phyloP scores from a whole-genome alignment of 2,329 filamentous ascomycete species.

The Chaetomium olivaceum region DNA sequence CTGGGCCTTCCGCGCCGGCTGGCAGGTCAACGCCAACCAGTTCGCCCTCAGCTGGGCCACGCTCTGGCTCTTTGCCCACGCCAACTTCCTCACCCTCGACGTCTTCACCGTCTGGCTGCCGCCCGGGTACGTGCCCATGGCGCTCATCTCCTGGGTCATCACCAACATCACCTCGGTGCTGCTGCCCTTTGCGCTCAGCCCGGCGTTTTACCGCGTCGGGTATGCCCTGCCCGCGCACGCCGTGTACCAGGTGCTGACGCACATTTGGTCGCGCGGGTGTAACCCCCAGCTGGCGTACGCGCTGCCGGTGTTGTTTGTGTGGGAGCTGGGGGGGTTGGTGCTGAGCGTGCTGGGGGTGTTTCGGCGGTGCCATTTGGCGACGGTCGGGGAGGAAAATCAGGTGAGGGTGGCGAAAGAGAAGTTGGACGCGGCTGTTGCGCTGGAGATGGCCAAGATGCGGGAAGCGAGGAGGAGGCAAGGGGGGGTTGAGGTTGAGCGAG shows the following conservation, averaged over 20 bases:
- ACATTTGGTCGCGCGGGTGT: slow-evolving; percentile 48
- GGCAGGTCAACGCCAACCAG: slow-evolving; percentile 43
- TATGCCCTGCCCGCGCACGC: slow-evolving; percentile 45
- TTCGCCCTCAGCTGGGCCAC: slow-evolving; percentile 47
- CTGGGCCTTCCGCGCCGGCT: slow-evolving; percentile 46
- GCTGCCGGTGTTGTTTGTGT: slow-evolving; percentile 46
- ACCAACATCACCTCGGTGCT: slow-evolving; percentile 46
- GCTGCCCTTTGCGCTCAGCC: slow-evolving; percentile 45
- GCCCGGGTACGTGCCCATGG: slow-evolving; percentile 45
- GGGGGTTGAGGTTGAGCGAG: slow-evolving; percentile 13
- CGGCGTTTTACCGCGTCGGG: slow-evolving; percentile 45
- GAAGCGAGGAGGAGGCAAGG: slow-evolving; percentile 18
- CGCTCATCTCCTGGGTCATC: slow-evolving; percentile 47
- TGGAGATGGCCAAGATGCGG: slow-evolving; percentile 28
- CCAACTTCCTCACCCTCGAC: slow-evolving; percentile 48
- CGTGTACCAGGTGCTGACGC: slow-evolving; percentile 43
- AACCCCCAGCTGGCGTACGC: slow-evolving; percentile 43
- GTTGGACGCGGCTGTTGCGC: slow-evolving; percentile 35
- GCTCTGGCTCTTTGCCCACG: slow-evolving; percentile 47
- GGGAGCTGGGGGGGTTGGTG: slow-evolving; percentile 36
- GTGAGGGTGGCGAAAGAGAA: slow-evolving; percentile 32
- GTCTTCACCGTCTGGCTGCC: slow-evolving; percentile 45
- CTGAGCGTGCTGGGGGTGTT: slow-evolving; percentile 36
- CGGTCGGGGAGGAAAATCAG: slow-evolving; percentile 33
- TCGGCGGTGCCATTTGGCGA: slow-evolving; percentile 37